A percentile compares a stretch with the other conserved stretches of the same genome.
These are phyloP conservation scores for Globisporangium paddicum DNA, from an alignment of 352 stramenopile species.

Conservation along the genomic window DNA sequence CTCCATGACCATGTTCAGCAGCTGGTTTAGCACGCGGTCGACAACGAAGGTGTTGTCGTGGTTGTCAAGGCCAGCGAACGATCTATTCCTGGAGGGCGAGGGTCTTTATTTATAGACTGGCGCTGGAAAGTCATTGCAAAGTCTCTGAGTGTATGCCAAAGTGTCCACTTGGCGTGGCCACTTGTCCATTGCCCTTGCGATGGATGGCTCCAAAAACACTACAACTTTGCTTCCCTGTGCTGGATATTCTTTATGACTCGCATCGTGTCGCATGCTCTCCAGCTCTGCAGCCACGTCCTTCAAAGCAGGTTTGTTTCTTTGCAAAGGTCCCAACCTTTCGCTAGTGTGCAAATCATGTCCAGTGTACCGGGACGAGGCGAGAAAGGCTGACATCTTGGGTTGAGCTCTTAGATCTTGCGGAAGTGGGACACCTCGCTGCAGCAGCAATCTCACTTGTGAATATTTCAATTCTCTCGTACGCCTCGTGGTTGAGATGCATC, in stretches of 20 bases:
- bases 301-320: background rate
- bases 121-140: too few species aligned
- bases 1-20: background rate
- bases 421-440: background rate
- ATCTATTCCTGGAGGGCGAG: too few species aligned
- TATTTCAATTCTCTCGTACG: conserved; percentile 1
- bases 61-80: too few species aligned
- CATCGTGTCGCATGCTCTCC: too few species aligned
- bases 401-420: background rate
- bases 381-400: background rate
- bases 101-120: too few species aligned
- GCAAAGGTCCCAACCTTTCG: conserved; percentile 1
- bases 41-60: background rate
- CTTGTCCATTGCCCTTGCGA: too few species aligned
- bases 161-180: too few species aligned
- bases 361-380: background rate
- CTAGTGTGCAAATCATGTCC: background rate
- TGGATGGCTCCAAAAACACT: too few species aligned
- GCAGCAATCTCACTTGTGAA: background rate
- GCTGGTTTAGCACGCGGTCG: background rate
- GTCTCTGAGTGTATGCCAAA: too few species aligned
- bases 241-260: too few species aligned
- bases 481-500: background rate
- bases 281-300: too few species aligned
- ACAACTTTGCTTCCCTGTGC: too few species aligned